These are phyloP conservation scores for Umbelopsis sp. DNA, from an alignment of 192 early-diverging fungal genomes.

Conservation along the genomic window DNA sequence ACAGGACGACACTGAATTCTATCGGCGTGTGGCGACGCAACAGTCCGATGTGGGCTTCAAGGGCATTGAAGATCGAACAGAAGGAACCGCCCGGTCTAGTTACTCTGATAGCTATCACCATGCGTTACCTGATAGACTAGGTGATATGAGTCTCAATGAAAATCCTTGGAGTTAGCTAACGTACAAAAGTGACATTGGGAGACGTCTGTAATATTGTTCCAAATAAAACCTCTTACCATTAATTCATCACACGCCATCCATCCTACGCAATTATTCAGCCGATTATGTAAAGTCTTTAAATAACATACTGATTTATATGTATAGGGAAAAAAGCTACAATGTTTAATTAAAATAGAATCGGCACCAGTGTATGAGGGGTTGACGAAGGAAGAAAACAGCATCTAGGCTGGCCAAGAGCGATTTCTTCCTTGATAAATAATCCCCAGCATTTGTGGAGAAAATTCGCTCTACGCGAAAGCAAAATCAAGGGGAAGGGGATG, in stretches of 20 bases:
- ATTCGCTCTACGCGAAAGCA: neutral
- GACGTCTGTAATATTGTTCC: too few relatives aligned
- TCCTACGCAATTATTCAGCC: neutral
- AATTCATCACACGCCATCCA: too few relatives aligned
- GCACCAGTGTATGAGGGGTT: too few relatives aligned
- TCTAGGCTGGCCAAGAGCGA: neutral
- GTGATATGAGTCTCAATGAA: neutral
- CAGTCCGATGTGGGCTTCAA: conserved; percentile 10
- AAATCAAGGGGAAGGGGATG: neutral
- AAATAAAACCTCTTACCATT: neutral
- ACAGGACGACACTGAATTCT: conserved; percentile 1
- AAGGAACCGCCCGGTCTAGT: neutral
- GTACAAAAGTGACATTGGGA: too few relatives aligned
- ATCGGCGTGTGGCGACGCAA: neutral
- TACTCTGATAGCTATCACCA: conserved; percentile 9
- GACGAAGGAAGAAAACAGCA: too few relatives aligned
- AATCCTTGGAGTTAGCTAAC: conserved; percentile 4
- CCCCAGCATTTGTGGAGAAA: neutral
- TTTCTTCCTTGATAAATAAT: neutral
- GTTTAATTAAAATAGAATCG: too few relatives aligned
- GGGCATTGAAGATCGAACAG: neutral
- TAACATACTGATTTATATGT: neutral
- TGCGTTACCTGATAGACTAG: neutral
- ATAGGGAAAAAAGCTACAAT: too few relatives aligned
- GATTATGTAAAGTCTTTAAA: neutral